These are phyloP conservation scores for Phlegmacium glaucopus DNA, from an alignment of 768 basidiomycete genomes.

Conservation along the genomic window DNA sequence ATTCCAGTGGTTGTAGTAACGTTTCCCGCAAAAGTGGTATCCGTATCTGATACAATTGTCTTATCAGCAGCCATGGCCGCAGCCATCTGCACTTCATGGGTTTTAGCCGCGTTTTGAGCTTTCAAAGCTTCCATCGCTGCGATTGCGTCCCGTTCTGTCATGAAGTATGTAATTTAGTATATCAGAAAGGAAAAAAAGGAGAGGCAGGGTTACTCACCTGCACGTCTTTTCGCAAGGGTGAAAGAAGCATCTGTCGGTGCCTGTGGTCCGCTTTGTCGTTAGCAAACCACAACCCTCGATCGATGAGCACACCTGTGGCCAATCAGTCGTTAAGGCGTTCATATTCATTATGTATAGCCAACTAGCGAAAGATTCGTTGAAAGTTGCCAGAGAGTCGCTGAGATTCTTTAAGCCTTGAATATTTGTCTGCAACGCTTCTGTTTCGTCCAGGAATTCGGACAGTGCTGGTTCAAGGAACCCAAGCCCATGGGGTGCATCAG, in stretches of 20 bases:
- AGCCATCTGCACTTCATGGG: slow-evolving; percentile 31
- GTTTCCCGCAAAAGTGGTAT: slow-evolving; percentile 40
- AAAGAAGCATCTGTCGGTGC: slow-evolving; percentile 63
- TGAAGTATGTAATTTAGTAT: neutral
- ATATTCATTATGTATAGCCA: slow-evolving; percentile 92
- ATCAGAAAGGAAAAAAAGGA: neutral
- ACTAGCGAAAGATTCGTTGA: slow-evolving; percentile 93
- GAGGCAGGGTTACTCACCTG: slow-evolving; percentile 39
- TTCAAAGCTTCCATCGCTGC: slow-evolving; percentile 53
- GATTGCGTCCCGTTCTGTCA: slow-evolving; percentile 55
- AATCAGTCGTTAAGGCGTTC: slow-evolving; percentile 93
- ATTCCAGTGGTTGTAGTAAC: slow-evolving; percentile 31
- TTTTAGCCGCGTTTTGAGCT: slow-evolving; percentile 29
- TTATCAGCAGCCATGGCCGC: slow-evolving; percentile 31
- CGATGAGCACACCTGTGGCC: slow-evolving; percentile 83
- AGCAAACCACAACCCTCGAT: no score
- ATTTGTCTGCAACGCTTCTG: slow-evolving; percentile 75
- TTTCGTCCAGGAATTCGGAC: slow-evolving; percentile 85
- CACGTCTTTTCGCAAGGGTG: slow-evolving; percentile 51
- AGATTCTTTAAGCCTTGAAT: slow-evolving; percentile 68
- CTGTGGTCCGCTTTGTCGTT: slow-evolving; percentile 25
- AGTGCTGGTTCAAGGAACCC: slow-evolving; percentile 84
- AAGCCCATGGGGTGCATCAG: slow-evolving; percentile 78
- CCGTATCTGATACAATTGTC: slow-evolving; percentile 38
- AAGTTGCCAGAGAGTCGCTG: slow-evolving; percentile 72